A percentile compares a stretch with the other conserved stretches of the same genome.
phyloP scores from a whole-genome alignment of 768 basidiomycete genomes.

The Podaxis sp. region DNA sequence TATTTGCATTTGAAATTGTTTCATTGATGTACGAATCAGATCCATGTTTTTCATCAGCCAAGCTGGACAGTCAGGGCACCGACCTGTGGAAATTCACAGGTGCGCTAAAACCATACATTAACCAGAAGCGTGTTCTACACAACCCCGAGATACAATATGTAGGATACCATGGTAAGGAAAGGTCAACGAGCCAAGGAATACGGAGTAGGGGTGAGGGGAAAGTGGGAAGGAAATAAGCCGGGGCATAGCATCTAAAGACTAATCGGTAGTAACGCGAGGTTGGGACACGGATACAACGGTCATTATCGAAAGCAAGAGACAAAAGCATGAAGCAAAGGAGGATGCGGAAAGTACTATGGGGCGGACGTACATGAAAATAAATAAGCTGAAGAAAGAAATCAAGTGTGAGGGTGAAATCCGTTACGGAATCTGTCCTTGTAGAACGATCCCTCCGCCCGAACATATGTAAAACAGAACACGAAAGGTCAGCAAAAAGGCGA shows the following conservation, averaged over 20 bases:
- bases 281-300: background rate
- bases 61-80: background rate
- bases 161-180: constrained; percentile 1
- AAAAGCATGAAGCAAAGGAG: constrained; percentile 2
- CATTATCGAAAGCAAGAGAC: constrained; percentile 2
- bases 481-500: constrained; percentile 5
- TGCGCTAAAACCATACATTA: constrained; percentile 14
- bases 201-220: constrained; percentile 6
- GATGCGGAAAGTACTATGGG: constrained; percentile 20
- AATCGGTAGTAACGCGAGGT: background rate
- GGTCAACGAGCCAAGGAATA: constrained; percentile 13
- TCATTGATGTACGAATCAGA: background rate
- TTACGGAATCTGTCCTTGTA: constrained; percentile 13
- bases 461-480: background rate
- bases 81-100: background rate
- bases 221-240: background rate
- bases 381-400: constrained; percentile 10
- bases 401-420: background rate
- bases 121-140: constrained; percentile 25
- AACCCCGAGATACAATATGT: constrained; percentile 16
- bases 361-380: constrained; percentile 20
- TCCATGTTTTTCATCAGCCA: background rate
- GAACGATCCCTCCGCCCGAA: constrained; percentile 12
- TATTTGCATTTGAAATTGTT: too few species aligned
- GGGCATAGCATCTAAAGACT: background rate